A percentile compares a stretch with the other conserved stretches of the same genome.
phyloP scores from a whole-genome alignment of 2,329 filamentous ascomycete genomes.

The Pezicula neosporulosa region DNA sequence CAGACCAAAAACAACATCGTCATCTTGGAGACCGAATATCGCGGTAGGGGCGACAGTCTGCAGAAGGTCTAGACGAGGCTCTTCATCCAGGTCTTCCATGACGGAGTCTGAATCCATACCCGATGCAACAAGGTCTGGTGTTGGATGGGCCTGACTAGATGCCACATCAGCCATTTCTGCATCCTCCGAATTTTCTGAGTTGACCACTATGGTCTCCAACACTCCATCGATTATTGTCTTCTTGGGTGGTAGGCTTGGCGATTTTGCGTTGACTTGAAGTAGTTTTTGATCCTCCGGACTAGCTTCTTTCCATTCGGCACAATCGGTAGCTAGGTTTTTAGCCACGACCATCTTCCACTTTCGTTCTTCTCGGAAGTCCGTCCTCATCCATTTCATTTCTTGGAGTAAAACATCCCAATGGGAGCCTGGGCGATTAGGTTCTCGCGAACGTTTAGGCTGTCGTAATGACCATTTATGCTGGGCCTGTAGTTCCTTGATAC shows the following conservation, averaged over 20 bases:
- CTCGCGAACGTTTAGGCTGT: conserved; percentile 79
- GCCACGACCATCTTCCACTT: conserved; percentile 89
- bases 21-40: conserved; percentile 77
- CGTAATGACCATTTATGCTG: conserved; percentile 89
- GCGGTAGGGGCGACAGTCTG: conserved; percentile 65
- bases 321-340: conserved; percentile 75
- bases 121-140: conserved; percentile 66
- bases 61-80: conserved; percentile 24
- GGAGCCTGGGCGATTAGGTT: conserved; percentile 71
- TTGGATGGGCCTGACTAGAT: conserved; percentile 41
- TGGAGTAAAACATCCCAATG: conserved; percentile 86
- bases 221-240: background rate
- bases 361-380: conserved; percentile 88
- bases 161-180: conserved; percentile 27
- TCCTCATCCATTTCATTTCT: conserved; percentile 98
- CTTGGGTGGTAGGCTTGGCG: conserved; percentile 27
- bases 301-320: conserved; percentile 75
- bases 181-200: conserved; percentile 25
- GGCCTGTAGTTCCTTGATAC: conserved; percentile 88
- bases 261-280: conserved; percentile 65
- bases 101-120: conserved; percentile 53
- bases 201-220: conserved; percentile 16
- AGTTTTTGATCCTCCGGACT: conserved; percentile 57
- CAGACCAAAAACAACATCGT: conserved; percentile 78
- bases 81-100: conserved; percentile 38